These are phyloP conservation scores for Colletotrichum higginsianum DNA, from an alignment of 2,329 filamentous ascomycete genomes.

Conservation along the genomic window DNA sequence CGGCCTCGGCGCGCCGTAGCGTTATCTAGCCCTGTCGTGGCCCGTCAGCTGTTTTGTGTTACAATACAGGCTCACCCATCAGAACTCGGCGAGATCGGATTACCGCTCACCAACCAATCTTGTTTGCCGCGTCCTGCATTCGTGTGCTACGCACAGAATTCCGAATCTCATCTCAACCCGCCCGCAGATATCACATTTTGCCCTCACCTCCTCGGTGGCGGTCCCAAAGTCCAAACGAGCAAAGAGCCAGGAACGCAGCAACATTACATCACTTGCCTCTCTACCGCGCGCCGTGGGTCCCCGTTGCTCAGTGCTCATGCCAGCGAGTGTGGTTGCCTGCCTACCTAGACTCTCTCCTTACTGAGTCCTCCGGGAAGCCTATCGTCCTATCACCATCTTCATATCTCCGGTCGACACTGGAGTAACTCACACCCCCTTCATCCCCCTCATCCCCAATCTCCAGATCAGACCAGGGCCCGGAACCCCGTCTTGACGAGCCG, in stretches of 20 bases:
- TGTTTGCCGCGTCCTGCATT: constrained; percentile 34
- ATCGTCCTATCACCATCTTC: constrained; percentile 38
- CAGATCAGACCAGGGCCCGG: constrained; percentile 34
- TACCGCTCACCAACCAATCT: constrained; percentile 27
- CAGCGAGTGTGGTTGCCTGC: constrained; percentile 17
- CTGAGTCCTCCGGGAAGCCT: constrained; percentile 26
- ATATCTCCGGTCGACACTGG: constrained; percentile 32
- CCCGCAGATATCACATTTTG: constrained; percentile 14
- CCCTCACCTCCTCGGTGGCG: constrained; percentile 32
- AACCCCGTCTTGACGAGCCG: constrained; percentile 44
- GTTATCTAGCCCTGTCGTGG: constrained; percentile 23
- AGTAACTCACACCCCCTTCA: constrained; percentile 34
- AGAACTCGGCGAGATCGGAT: constrained; percentile 20
- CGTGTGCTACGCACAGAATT: constrained; percentile 27
- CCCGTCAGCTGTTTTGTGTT: constrained; percentile 27
- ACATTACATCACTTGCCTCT: constrained; percentile 41
- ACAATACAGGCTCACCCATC: constrained; percentile 25
- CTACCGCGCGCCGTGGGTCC: constrained; percentile 36
- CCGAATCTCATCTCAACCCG: constrained; percentile 22
- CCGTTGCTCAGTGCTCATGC: constrained; percentile 26
- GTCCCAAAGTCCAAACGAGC: constrained; percentile 21
- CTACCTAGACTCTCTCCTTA: constrained; percentile 15
- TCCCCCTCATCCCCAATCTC: constrained; percentile 26
- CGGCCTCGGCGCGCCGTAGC: constrained; percentile 31
- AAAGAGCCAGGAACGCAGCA: constrained; percentile 5